phyloP scores from a whole-genome alignment of 768 basidiomycete species.

The Boletus bicolor region DNA sequence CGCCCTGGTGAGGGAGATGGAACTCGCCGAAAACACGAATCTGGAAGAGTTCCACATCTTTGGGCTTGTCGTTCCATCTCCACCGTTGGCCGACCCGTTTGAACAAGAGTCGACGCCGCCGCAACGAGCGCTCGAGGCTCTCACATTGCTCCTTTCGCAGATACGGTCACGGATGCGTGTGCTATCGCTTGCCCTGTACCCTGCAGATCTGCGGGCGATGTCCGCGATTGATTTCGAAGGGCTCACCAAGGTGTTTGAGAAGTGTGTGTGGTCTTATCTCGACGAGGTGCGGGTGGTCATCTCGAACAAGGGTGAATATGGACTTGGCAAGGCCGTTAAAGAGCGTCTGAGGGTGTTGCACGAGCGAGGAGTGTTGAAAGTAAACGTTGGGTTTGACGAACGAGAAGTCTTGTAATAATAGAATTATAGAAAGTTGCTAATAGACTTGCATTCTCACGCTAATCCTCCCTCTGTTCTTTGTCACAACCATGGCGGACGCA shows the following conservation, averaged over 20 bases:
- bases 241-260: slow-evolving; percentile 22
- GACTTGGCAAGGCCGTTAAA: slow-evolving; percentile 23
- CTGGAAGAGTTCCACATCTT: slow-evolving; percentile 33
- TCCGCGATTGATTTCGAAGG: slow-evolving; percentile 30
- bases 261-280: slow-evolving; percentile 19
- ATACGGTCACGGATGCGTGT: slow-evolving; percentile 30
- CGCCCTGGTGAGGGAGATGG: slow-evolving; percentile 25
- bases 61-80: slow-evolving; percentile 31
- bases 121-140: slow-evolving; percentile 17
- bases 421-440: background rate
- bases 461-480: background rate
- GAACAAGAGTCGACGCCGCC: slow-evolving; percentile 10
- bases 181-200: slow-evolving; percentile 31
- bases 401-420: slow-evolving; percentile 25
- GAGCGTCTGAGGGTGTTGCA: slow-evolving; percentile 20
- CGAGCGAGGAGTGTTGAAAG: slow-evolving; percentile 28
- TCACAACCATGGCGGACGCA: slow-evolving; percentile 55
- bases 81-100: slow-evolving; percentile 25
- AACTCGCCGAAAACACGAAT: slow-evolving; percentile 23
- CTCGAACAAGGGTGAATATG: slow-evolving; percentile 29
- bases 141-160: slow-evolving; percentile 27
- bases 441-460: slow-evolving; percentile 22
- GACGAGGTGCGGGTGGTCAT: slow-evolving; percentile 29
- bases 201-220: slow-evolving; percentile 31
- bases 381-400: slow-evolving; percentile 32